Evolutionary conservation across 768 basidiomycete species (phyloP), one percentile per base, ranked within the genome.

Genomic region (Boletus tomentosulus): DNA sequence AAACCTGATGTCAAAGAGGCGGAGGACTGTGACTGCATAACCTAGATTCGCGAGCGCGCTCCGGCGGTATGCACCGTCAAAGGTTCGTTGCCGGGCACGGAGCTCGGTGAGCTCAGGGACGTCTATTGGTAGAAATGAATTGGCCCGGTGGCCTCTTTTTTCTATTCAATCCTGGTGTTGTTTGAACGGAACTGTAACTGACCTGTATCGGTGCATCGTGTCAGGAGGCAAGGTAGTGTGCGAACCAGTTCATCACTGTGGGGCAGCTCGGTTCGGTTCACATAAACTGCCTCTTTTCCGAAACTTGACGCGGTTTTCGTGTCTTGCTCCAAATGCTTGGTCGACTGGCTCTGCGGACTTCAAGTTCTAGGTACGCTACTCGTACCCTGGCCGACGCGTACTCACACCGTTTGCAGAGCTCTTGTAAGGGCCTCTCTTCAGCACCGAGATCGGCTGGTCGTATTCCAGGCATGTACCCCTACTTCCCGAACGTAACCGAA

Each of bases 61-160:
- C 27, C 90, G 82, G 37, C 77, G 78, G 69, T 92, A 92, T 13
- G 90, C 88, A 15, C 89, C 90, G 49, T 92, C 81, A 63, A 91
- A 92, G 0, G 91, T 93, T 39, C 91, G 78, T 59, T 89, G 84
- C 28, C 89, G 78, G 1, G 91, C 91, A 13, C 91, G 79, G 16
- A 93, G 69, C 65, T 93, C 90, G 24, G 82, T 82, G 49, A 86
- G 78, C 63, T 86, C 83, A 48, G 74, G 76, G 31, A 83, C 55
- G 58, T 86, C 84, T 16, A 73, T 60, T 1, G 83, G 71, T 8
- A 73, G 62, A 58, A 83, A 85, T 1, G 83, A 85, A 45, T 76
- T 54, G 12, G 73, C 69, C 31, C 76, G 71, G 51, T 80, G 79
- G 0, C 78, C 77, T 54, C 78, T 79, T 50, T 77, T 42, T 7